Evolutionary conservation across 2,329 filamentous ascomycete species (phyloP).

Genomic region (Penicillium corylophilum): DNA sequence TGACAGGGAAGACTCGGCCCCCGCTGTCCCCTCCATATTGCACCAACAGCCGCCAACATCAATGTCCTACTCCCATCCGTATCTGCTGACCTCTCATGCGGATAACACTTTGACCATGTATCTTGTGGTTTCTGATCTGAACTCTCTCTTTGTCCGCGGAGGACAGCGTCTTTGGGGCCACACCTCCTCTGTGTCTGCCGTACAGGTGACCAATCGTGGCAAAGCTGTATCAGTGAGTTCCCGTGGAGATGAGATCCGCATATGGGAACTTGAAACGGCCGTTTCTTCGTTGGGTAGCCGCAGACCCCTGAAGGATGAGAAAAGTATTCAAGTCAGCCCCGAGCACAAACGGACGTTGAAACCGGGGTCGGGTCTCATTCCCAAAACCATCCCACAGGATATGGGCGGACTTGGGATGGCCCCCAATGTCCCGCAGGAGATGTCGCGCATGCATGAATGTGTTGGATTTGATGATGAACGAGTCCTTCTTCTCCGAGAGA

Average conservation of each 20-base stretch:
- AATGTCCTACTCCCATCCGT: slow-evolving; percentile 76
- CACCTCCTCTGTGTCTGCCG: slow-evolving; percentile 82
- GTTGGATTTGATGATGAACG: slow-evolving; percentile 90
- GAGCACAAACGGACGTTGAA: slow-evolving; percentile 27
- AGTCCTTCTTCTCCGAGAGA: slow-evolving; percentile 80
- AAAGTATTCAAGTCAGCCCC: slow-evolving; percentile 56
- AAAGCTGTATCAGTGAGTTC: slow-evolving; percentile 88
- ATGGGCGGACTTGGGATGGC: background rate
- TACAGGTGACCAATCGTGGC: slow-evolving; percentile 77
- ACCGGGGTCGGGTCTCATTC: background rate
- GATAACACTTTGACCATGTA: slow-evolving; percentile 87
- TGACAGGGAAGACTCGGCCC: slow-evolving; percentile 13
- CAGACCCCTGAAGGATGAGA: slow-evolving; percentile 45
- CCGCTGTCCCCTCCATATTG: slow-evolving; percentile 30
- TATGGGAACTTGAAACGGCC: slow-evolving; percentile 86
- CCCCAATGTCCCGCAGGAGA: slow-evolving; percentile 37
- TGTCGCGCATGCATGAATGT: slow-evolving; percentile 57
- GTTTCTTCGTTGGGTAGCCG: slow-evolving; percentile 49
- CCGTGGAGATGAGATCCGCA: slow-evolving; percentile 73
- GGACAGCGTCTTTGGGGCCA: slow-evolving; percentile 85
- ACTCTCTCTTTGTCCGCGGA: slow-evolving; percentile 65
- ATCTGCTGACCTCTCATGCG: slow-evolving; percentile 76
- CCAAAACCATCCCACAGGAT: background rate
- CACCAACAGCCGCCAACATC: slow-evolving; percentile 56
- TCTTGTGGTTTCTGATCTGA: slow-evolving; percentile 71